Conservation (phyloP, 208 protist species). For the Trypanosoma scelopori region DNA sequence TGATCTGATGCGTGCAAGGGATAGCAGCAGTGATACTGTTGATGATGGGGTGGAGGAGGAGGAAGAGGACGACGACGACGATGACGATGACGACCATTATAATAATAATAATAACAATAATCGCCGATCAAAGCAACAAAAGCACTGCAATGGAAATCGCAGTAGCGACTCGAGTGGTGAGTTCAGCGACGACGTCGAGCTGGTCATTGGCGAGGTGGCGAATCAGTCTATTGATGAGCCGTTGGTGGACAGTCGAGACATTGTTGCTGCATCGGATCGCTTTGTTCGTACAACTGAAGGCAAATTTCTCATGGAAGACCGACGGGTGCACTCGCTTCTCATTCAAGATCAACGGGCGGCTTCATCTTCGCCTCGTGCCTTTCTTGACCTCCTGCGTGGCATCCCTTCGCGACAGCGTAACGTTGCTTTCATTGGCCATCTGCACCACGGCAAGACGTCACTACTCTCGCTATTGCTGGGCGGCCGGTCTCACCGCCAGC, state of each 20-base stretch:
- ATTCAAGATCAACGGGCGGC: conserved; percentile 7
- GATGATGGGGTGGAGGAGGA: no score
- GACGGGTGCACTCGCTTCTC: conserved; percentile 30
- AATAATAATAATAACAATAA: no score
- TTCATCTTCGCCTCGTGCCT: conserved; percentile 25
- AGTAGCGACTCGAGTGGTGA: conserved; percentile 46
- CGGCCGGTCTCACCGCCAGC: conserved; percentile 41
- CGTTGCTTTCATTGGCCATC: conserved; percentile 92
- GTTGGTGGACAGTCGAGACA: conserved; percentile 46
- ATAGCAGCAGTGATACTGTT: conserved; percentile 1
- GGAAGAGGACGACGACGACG: conserved; percentile 4
- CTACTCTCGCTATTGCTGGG: conserved; percentile 88
- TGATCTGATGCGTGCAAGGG: background rate
- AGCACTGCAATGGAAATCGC: no score
- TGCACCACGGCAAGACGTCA: conserved; percentile 98
- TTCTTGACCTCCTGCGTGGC: conserved; percentile 45
- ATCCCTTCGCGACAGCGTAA: conserved; percentile 91
- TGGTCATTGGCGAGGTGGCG: conserved; percentile 76
- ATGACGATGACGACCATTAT: background rate
- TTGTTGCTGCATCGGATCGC: conserved; percentile 4
- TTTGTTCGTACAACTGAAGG: conserved; percentile 10
- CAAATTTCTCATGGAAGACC: conserved; percentile 46
- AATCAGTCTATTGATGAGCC: conserved; percentile 64
- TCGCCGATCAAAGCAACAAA: no score
- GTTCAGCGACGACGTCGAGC: conserved; percentile 83